Percentiles rank a stretch among this genome's conserved stretches.
Conservation (phyloP, 1,284 basidiomycete genomes). For the Exobasidium rhododendri region DNA sequence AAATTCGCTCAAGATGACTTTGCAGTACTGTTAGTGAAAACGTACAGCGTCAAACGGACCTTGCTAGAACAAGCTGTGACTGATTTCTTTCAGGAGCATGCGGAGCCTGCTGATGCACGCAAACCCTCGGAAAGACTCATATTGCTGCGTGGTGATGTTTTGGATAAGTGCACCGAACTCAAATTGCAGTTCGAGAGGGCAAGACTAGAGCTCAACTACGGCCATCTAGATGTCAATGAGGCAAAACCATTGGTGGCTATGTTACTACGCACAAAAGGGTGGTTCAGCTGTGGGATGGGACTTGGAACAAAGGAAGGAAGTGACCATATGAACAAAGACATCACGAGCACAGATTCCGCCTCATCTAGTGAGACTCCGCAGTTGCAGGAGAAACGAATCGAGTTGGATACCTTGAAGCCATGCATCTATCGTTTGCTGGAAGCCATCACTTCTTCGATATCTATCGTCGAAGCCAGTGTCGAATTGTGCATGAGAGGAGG, state of each 20-base stretch:
- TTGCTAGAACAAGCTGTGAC: conserved; percentile 25
- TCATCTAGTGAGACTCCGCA: background rate
- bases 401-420: background rate
- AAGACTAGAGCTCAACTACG: conserved; percentile 29
- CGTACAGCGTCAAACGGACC: conserved; percentile 18
- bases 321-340: background rate
- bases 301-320: conserved; percentile 8
- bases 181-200: conserved; percentile 28
- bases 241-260: conserved; percentile 20
- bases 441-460: background rate
- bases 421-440: background rate
- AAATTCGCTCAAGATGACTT: conserved; percentile 26
- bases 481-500: background rate
- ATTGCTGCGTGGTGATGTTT: conserved; percentile 13
- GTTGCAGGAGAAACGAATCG: background rate
- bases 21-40: conserved; percentile 19
- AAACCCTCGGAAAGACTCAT: conserved; percentile 19
- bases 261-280: conserved; percentile 26
- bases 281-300: conserved; percentile 42
- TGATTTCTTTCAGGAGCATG: conserved; percentile 23
- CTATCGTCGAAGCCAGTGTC: background rate
- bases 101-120: background rate
- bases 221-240: conserved; percentile 26
- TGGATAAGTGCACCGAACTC: conserved; percentile 16
- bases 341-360: background rate